These are phyloP conservation scores for Ceratocystis papillata DNA, from an alignment of 2,329 filamentous ascomycete species.

Conservation along the genomic window DNA sequence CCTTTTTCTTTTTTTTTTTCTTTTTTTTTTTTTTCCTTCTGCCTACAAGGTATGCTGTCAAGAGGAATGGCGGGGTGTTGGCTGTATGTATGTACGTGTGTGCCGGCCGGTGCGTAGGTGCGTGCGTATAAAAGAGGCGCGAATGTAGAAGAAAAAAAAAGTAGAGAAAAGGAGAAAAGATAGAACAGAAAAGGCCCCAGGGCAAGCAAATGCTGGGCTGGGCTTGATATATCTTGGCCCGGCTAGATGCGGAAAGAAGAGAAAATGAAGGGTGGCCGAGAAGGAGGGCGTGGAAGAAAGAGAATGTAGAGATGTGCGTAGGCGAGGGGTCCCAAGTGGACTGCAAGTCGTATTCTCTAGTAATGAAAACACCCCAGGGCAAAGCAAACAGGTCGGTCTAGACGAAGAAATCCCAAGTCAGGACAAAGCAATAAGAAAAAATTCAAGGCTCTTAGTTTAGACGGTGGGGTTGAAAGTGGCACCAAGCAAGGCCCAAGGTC, in stretches of 20 bases:
- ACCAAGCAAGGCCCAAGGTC: neutral
- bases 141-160: neutral
- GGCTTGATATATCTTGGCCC: slow-evolving; percentile 3
- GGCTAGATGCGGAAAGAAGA: neutral
- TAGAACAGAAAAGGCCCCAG: neutral
- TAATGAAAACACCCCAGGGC: neutral
- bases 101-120: slow-evolving; percentile 6
- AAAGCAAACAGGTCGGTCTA: neutral
- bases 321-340: neutral
- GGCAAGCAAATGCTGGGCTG: neutral
- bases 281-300: neutral
- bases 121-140: slow-evolving; percentile 6
- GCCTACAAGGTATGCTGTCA: slow-evolving; percentile 9
- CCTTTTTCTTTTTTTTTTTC: neutral
- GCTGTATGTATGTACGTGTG: slow-evolving; percentile 5
- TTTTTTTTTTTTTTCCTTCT: neutral
- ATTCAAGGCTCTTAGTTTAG: slow-evolving; percentile 8
- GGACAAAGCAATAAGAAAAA: slow-evolving; percentile 8
- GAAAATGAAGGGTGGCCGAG: neutral
- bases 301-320: neutral
- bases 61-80: slow-evolving; percentile 3
- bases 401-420: neutral
- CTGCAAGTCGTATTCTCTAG: neutral
- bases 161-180: neutral
- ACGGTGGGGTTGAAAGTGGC: slow-evolving; percentile 18